Evolutionary conservation across 495 filamentous ascomycete genomes (phyloP), one percentile per base, ranked within the genome.

Genomic region (Xylaria cubensis): DNA sequence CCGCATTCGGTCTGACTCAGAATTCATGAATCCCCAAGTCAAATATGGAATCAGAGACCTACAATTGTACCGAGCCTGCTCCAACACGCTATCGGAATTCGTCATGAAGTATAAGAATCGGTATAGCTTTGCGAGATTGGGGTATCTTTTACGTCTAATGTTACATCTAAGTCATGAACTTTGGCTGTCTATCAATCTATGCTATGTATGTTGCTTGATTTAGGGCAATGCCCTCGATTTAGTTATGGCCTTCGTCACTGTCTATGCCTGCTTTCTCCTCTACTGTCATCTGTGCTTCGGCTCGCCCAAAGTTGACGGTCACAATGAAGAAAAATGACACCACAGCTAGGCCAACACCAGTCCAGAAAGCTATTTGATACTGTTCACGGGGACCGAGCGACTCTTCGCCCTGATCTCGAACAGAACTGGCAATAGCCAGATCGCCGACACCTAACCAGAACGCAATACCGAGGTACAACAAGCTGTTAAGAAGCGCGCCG

Each of bases 401-500:
- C 4, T 78, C 82, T 0, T 86, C 88, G 2, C 69, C 72, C 46
- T 87, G 72, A 15, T 41, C 74, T 5, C 70, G 56, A 59, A 72
- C 67, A 87, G 72, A 89, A 84, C 21, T 82, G 74, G 89, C 83
- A 0, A 86, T 86, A 36, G 88, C 86, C 21, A 92, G 85, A 48
- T 97, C 93, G 0, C 90, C 92, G 58, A 97, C 86, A 0, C 90
- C 92, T 5, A 97, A 85, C 80, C 91, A 91, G 66, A 96, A 89
- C 0, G 92, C 91, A 71, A 96, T 94, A n/a, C 92, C 93, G n/a
- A 97, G 83, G 72, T 93, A 92, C 41, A 95, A 59, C 4, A 88
- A 67, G 63, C 83, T 82, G 76, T 85, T 84, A 51, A 85, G 82
- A 13, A 86, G 78, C 0, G 90, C 93, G 0, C 94, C 94, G 0